Evolutionary conservation across 768 basidiomycete genomes (phyloP).

Genomic region (Phaeotremella skinneri): DNA sequence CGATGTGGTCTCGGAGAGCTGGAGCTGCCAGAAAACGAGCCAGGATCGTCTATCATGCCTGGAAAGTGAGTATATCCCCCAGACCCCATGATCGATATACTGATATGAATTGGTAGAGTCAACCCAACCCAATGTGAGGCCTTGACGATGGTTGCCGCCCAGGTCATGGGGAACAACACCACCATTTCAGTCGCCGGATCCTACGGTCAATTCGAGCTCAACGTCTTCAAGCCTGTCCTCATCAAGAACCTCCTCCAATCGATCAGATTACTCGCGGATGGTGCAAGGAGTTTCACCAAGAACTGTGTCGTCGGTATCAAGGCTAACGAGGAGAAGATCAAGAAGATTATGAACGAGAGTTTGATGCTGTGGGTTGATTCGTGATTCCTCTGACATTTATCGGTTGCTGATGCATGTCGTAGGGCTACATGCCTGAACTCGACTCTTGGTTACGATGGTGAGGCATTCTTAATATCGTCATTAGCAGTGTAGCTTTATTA

Average conservation of each 20-base stretch:
- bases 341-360: conserved; percentile 83
- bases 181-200: conserved; percentile 87
- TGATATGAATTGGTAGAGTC: conserved; percentile 54
- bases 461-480: no score
- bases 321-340: conserved; percentile 93
- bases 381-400: background rate
- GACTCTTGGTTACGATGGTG: conserved; percentile 94
- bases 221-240: conserved; percentile 98
- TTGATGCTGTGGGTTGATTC: conserved; percentile 70
- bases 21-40: conserved; percentile 94
- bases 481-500: no score
- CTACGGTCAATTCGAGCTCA: conserved; percentile 97
- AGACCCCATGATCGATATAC: background rate
- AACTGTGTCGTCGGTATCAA: conserved; percentile 94
- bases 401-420: background rate
- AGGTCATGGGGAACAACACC: conserved; percentile 97
- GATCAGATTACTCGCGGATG: conserved; percentile 88
- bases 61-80: conserved; percentile 62
- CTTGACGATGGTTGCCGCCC: conserved; percentile 96
- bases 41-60: conserved; percentile 98
- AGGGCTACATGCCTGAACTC: conserved; percentile 90
- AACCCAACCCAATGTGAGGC: conserved; percentile 99
- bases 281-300: conserved; percentile 91
- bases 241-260: conserved; percentile 97
- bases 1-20: conserved; percentile 96